phyloP scores from a whole-genome alignment of 1,139 yeast genomes.

The Yamadazyma blattariae region DNA sequence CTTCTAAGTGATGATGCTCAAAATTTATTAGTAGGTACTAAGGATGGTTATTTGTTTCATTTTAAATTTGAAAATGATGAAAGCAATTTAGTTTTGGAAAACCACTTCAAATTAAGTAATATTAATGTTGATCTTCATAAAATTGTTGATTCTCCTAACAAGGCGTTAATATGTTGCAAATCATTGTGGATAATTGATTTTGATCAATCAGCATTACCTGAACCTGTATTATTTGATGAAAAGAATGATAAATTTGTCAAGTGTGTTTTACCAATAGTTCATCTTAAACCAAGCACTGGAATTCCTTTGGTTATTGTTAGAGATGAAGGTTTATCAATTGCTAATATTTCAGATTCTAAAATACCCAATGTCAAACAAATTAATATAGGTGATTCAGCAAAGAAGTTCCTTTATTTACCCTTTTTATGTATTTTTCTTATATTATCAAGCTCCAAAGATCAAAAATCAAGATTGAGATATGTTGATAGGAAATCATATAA shows the following conservation, averaged over 20 bases:
- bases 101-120: conserved; percentile 24
- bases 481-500: conserved; percentile 32
- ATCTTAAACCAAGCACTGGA: conserved; percentile 1
- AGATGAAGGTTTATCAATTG: conserved; percentile 49
- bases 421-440: conserved; percentile 37
- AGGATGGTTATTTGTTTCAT: conserved; percentile 24
- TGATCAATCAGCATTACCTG: conserved; percentile 32
- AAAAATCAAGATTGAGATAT: conserved; percentile 26
- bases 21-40: conserved; percentile 26
- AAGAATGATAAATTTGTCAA: conserved; percentile 22
- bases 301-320: conserved; percentile 26
- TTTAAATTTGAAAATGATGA: conserved; percentile 14
- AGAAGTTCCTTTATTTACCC: conserved; percentile 30
- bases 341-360: conserved; percentile 26
- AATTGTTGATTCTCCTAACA: conserved; percentile 12
- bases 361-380: conserved; percentile 31
- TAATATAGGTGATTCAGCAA: conserved; percentile 36
- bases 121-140: conserved; percentile 12
- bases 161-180: conserved; percentile 31
- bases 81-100: conserved; percentile 10
- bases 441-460: conserved; percentile 30
- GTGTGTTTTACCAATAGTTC: conserved; percentile 14
- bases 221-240: conserved; percentile 40
- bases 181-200: conserved; percentile 43
- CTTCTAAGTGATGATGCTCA: conserved; percentile 1